Percentiles rank a stretch among this genome's conserved stretches.
Conservation (phyloP, 306 rosid species). For the Astragalus glycyphyllos region DNA sequence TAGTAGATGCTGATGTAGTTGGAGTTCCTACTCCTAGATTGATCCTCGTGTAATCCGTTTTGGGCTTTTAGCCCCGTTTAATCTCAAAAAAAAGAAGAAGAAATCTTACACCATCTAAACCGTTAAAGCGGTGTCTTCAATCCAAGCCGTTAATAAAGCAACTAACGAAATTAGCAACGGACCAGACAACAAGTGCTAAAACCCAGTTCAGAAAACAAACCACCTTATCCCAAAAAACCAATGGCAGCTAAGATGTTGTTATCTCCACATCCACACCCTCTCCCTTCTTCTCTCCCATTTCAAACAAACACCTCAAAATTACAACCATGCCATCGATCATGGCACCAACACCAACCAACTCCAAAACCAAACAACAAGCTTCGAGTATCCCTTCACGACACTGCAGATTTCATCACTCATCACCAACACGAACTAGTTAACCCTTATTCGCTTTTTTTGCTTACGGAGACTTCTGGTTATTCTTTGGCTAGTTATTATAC, state of each 20-base stretch:
- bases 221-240: neutral
- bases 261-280: conserved; percentile 38
- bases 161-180: neutral
- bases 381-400: conserved; percentile 56
- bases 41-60: too few species aligned
- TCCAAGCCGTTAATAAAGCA: conserved; percentile 3
- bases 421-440: conserved; percentile 31
- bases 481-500: conserved; percentile 92
- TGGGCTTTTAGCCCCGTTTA: too few species aligned
- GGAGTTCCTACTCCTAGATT: too few species aligned
- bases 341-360: conserved; percentile 33
- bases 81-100: too few species aligned
- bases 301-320: neutral
- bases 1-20: too few species aligned
- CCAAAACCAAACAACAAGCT: conserved; percentile 44
- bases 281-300: conserved; percentile 45
- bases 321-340: conserved; percentile 35
- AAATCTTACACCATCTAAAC: neutral
- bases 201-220: too few species aligned
- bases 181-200: neutral
- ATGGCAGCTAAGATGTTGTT: conserved; percentile 48
- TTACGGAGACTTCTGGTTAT: conserved; percentile 67
- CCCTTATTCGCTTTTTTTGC: conserved; percentile 46
- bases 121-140: neutral
- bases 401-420: conserved; percentile 42